Percentiles rank a stretch among this genome's conserved stretches.
Conservation (phyloP, 2,329 filamentous ascomycete species). For the Calonectria multiphialidica region DNA sequence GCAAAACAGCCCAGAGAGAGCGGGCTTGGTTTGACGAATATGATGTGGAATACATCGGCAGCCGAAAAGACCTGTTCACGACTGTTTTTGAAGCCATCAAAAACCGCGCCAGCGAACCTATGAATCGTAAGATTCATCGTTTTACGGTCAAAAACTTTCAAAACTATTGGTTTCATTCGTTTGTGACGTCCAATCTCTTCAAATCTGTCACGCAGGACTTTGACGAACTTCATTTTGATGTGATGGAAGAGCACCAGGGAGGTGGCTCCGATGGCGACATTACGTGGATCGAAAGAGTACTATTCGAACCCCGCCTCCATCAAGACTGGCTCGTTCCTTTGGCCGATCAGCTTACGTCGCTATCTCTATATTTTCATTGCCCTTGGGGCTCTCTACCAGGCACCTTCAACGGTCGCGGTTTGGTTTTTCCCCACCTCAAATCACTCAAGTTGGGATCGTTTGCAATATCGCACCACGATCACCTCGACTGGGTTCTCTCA, state of each 20-base stretch:
- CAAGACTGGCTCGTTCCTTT: conserved; percentile 21
- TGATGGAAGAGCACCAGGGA: no score
- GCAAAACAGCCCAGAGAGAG: neutral
- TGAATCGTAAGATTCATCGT: conserved; percentile 10
- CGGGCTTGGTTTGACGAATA: neutral
- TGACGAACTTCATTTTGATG: conserved; percentile 29
- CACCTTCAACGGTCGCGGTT: conserved; percentile 34
- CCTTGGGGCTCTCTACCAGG: conserved; percentile 36
- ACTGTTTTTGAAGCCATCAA: neutral
- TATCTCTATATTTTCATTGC: conserved; percentile 30
- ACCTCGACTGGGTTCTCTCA: conserved; percentile 40
- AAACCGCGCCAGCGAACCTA: neutral
- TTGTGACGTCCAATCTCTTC: conserved; percentile 10
- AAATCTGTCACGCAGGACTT: conserved; percentile 23
- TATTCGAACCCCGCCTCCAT: conserved; percentile 36
- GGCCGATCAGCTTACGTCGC: conserved; percentile 28
- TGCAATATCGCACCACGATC: conserved; percentile 32
- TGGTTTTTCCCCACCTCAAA: conserved; percentile 36
- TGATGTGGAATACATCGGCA: neutral
- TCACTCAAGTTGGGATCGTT: conserved; percentile 28
- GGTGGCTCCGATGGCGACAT: neutral
- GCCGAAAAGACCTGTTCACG: neutral
- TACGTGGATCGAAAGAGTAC: conserved; percentile 19
- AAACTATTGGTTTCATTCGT: conserved; percentile 23
- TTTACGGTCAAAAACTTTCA: conserved; percentile 33